Percentiles rank a stretch among this genome's conserved stretches.
Evolutionary conservation across 1,284 basidiomycete species (phyloP).

Genomic region (Cutaneotrichosporon cavernicola): DNA sequence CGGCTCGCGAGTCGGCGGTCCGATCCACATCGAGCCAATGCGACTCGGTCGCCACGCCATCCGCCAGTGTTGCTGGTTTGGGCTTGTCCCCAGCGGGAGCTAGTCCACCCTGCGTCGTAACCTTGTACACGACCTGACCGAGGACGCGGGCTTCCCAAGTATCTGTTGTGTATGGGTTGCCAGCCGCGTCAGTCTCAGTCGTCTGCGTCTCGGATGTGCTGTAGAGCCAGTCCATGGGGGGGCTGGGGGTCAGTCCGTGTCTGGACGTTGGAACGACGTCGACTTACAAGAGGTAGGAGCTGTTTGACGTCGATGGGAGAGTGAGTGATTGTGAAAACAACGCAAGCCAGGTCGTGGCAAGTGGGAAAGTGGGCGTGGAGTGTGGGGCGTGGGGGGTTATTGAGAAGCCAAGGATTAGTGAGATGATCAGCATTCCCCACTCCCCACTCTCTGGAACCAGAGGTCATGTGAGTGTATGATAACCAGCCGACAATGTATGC

Average conservation of each 20-base stretch:
- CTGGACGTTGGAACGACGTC: neutral
- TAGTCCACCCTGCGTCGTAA: neutral
- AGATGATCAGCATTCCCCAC: no score
- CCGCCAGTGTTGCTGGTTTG: neutral
- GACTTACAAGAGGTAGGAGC: no score
- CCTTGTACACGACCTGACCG: slow-evolving; percentile 7
- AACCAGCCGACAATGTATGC: neutral
- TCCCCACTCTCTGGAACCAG: no score
- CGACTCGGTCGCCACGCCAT: neutral
- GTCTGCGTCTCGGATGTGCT: neutral
- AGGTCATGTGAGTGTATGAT: neutral
- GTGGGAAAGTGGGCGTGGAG: no score
- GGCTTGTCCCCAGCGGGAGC: neutral
- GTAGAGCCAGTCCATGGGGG: slow-evolving; percentile 6
- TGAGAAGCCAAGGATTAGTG: no score
- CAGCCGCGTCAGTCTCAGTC: neutral
- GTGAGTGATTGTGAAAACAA: neutral
- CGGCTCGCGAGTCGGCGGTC: slow-evolving; percentile 2
- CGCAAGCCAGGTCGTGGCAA: no score
- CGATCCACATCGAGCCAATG: slow-evolving; percentile 12
- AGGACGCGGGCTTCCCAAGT: slow-evolving; percentile 4
- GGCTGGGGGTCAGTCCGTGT: neutral
- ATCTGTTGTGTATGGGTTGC: slow-evolving; percentile 1
- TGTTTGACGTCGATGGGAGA: neutral
- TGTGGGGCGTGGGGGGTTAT: no score